These are phyloP conservation scores for Agaricales sp. DNA, from an alignment of 1,284 basidiomycete species.

Conservation along the genomic window DNA sequence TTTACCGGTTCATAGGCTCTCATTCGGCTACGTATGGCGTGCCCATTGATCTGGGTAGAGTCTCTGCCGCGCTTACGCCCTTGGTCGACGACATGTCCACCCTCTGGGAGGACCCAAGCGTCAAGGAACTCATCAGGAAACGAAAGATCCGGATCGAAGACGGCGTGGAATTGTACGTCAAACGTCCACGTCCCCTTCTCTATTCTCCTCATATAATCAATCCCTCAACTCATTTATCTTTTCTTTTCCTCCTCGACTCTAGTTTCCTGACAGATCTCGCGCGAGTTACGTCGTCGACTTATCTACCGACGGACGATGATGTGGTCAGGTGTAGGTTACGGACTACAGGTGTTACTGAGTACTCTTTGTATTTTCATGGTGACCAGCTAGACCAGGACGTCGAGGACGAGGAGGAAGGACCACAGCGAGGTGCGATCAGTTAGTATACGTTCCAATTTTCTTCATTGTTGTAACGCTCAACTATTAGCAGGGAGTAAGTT, in stretches of 20 bases:
- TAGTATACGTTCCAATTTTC: background rate
- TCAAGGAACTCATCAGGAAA: constrained; percentile 29
- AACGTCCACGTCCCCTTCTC: constrained; percentile 4
- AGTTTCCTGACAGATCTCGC: background rate
- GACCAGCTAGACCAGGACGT: background rate
- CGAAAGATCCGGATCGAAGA: constrained; percentile 39
- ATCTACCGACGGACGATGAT: constrained; percentile 1
- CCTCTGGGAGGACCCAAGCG: constrained; percentile 37
- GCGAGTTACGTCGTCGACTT: background rate
- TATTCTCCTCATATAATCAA: constrained; percentile 1
- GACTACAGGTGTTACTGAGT: background rate
- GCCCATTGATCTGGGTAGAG: constrained; percentile 29
- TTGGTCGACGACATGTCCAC: constrained; percentile 32
- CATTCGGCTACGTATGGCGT: constrained; percentile 19
- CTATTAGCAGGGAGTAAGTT: constrained; percentile 16
- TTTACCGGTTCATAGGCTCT: too few species aligned
- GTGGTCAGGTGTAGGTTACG: background rate
- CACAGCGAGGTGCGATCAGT: background rate
- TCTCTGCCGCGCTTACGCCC: background rate
- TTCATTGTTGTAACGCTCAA: constrained; percentile 6
- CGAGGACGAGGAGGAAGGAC: background rate
- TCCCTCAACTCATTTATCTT: constrained; percentile 7
- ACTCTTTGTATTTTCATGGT: background rate
- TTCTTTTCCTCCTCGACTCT: constrained; percentile 6
- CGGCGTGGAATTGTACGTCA: constrained; percentile 46